Conservation (phyloP, 805 yeast genomes). For the Vanderwaltozyma verrucispora region DNA sequence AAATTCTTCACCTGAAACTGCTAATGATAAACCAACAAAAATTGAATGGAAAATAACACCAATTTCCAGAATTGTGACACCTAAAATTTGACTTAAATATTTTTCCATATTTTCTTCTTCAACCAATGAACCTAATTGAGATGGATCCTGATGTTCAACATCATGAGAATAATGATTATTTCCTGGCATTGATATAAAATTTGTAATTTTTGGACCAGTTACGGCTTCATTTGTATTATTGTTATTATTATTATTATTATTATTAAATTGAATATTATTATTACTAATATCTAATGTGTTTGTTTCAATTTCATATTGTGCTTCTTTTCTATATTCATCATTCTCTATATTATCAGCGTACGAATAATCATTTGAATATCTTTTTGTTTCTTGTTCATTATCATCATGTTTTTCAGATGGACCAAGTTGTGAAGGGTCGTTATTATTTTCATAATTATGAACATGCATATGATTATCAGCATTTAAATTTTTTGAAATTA, state of each 20-base stretch:
- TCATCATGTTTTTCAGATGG: neutral
- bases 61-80: conserved; percentile 53
- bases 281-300: neutral
- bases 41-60: conserved; percentile 71
- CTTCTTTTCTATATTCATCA: neutral
- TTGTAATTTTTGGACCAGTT: neutral
- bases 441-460: neutral
- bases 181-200: conserved; percentile 6
- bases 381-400: neutral
- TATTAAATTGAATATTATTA: neutral
- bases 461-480: conserved; percentile 4
- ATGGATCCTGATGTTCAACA: conserved; percentile 8
- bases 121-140: conserved; percentile 7
- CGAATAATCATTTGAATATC: neutral
- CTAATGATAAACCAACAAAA: conserved; percentile 59
- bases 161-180: conserved; percentile 8
- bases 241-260: neutral
- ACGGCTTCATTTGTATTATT: neutral
- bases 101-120: conserved; percentile 29
- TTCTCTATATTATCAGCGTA: neutral
- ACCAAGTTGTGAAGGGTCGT: no score
- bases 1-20: conserved; percentile 56
- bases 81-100: conserved; percentile 46
- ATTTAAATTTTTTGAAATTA: conserved; percentile 29
- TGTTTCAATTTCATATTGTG: neutral